phyloP scores from a whole-genome alignment of 768 basidiomycete species.

The Mycena polygramma region DNA sequence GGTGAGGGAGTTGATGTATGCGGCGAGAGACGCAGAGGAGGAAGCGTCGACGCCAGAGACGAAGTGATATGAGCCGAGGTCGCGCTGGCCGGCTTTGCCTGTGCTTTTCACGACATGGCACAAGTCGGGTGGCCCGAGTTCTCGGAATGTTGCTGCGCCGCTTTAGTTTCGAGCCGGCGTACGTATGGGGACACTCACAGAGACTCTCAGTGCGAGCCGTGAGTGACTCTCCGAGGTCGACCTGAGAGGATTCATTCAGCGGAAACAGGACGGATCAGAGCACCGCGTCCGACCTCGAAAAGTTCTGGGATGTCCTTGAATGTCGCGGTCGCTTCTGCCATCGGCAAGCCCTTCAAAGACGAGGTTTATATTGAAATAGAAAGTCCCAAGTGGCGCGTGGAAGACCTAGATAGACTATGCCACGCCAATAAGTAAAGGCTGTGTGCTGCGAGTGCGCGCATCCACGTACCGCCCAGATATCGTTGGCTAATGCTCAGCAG shows the following conservation, averaged over 20 bases:
- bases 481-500: constrained; percentile 4
- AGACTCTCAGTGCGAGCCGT: constrained; percentile 92
- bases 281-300: constrained; percentile 78
- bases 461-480: constrained; percentile 17
- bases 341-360: constrained; percentile 36
- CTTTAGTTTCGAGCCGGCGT: constrained; percentile 11
- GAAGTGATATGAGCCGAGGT: constrained; percentile 97
- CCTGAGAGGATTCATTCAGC: constrained; percentile 55
- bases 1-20: constrained; percentile 98
- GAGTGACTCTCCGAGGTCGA: constrained; percentile 91
- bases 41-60: constrained; percentile 99
- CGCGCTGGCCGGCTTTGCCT: constrained; percentile 85
- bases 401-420: constrained; percentile 8
- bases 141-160: constrained; percentile 87
- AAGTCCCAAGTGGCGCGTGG: neutral
- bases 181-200: constrained; percentile 63
- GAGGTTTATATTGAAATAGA: neutral
- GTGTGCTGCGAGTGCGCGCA: neutral
- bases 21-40: constrained; percentile 96
- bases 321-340: constrained; percentile 75
- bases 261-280: neutral
- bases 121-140: constrained; percentile 97
- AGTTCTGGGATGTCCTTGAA: constrained; percentile 97
- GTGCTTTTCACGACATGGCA: constrained; percentile 96
- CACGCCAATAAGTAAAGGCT: neutral